phyloP scores from a whole-genome alignment of 306 rosid species.

The Ormosia semicastrata region DNA sequence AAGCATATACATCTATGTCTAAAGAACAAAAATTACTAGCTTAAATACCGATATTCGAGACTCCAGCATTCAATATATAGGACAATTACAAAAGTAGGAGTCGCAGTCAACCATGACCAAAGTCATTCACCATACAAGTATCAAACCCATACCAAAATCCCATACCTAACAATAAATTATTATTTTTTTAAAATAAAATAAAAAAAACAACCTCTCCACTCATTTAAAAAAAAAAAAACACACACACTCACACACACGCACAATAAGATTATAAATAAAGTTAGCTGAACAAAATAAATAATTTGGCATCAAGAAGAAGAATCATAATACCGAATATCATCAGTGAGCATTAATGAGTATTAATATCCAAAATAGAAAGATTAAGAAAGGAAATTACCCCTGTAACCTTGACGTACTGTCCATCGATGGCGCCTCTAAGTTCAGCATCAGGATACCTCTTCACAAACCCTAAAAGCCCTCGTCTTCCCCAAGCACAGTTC shows the following conservation, averaged over 20 bases:
- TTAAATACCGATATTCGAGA: background rate
- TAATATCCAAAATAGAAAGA: background rate
- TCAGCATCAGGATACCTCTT: slow-evolving; percentile 84
- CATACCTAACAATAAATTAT: slow-evolving; percentile 28
- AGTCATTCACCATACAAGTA: slow-evolving; percentile 14
- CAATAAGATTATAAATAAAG: background rate
- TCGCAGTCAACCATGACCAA: slow-evolving; percentile 29
- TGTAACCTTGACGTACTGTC: slow-evolving; percentile 96
- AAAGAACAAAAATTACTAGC: background rate
- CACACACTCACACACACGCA: no score
- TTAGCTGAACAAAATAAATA: slow-evolving; percentile 14
- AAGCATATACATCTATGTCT: background rate
- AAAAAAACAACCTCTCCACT: background rate
- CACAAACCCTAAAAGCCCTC: slow-evolving; percentile 76
- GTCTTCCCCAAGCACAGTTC: slow-evolving; percentile 70
- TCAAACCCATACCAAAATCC: slow-evolving; percentile 29
- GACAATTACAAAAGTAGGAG: slow-evolving; percentile 17
- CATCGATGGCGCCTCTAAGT: slow-evolving; percentile 91
- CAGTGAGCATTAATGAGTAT: slow-evolving; percentile 3
- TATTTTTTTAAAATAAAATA: background rate
- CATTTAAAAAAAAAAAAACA: no score
- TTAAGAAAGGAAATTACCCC: slow-evolving; percentile 65
- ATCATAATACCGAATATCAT: background rate
- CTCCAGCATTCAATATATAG: background rate
- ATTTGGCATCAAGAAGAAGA: background rate